A percentile compares a stretch with the other conserved stretches of the same genome.
phyloP scores from a whole-genome alignment of 2,329 filamentous ascomycete species.

The Colletotrichum chlorophyti region DNA sequence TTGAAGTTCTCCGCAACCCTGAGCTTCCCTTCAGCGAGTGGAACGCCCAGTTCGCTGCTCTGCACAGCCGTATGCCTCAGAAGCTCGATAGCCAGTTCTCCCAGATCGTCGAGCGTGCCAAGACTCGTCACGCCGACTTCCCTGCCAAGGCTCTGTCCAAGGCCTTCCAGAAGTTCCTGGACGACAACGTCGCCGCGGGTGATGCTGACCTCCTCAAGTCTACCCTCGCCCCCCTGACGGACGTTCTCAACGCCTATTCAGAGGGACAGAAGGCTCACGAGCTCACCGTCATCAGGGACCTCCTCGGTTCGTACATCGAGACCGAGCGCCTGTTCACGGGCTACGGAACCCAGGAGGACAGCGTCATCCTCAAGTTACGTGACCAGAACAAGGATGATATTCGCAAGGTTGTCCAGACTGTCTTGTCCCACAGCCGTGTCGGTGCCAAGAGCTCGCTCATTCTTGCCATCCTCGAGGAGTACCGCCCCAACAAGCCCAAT shows the following conservation, averaged over 20 bases:
- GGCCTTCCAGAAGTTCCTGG: slow-evolving; percentile 85
- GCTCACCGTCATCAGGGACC: slow-evolving; percentile 77
- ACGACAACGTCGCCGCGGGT: slow-evolving; percentile 77
- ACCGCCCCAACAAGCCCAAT: slow-evolving; percentile 92
- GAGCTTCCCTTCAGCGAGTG: slow-evolving; percentile 97
- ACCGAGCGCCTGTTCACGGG: slow-evolving; percentile 90
- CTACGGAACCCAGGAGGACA: slow-evolving; percentile 85
- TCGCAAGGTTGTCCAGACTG: slow-evolving; percentile 81
- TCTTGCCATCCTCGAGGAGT: slow-evolving; percentile 89
- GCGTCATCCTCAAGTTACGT: slow-evolving; percentile 90
- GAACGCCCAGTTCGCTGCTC: slow-evolving; percentile 92
- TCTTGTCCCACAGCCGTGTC: slow-evolving; percentile 92
- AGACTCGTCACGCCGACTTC: slow-evolving; percentile 82
- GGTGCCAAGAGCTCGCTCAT: slow-evolving; percentile 93
- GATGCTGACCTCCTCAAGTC: slow-evolving; percentile 78
- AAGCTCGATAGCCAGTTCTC: slow-evolving; percentile 85
- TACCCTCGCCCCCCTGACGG: slow-evolving; percentile 76
- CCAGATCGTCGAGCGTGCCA: slow-evolving; percentile 85
- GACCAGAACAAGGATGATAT: slow-evolving; percentile 97
- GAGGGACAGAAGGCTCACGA: slow-evolving; percentile 94
- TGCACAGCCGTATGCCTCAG: slow-evolving; percentile 97
- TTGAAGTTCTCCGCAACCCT: slow-evolving; percentile 87
- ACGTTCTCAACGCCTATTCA: slow-evolving; percentile 79
- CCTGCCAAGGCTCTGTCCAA: slow-evolving; percentile 87
- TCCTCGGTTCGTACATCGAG: slow-evolving; percentile 83